Evolutionary conservation across 2,329 filamentous ascomycete genomes (phyloP), one percentile per base, ranked within the genome.

Genomic region (Fusarium liriodendri): DNA sequence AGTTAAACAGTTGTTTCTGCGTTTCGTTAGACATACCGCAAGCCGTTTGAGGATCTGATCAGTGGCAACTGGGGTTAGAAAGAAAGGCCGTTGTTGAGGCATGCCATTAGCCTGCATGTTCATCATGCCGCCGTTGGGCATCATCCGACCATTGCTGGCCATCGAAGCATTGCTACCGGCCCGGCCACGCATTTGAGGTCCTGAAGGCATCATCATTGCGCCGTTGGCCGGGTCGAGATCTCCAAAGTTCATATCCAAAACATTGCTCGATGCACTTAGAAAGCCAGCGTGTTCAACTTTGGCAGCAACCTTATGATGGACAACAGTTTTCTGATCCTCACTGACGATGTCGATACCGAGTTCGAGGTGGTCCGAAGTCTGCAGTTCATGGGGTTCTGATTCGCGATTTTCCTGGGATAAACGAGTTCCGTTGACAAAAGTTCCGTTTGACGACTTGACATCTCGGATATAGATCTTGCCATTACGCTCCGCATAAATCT

Each of bases 311-410:
- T 99, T 99, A 85, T 98, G 97, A 80, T 99, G 97, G 16, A 99
- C 95, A 32, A 99, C 95, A 0, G 95, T 98, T 85, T 98, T 98
- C 82, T 98, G 96, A 81, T 99, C 97, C 82, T 99, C 97, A 83
- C 95, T 98, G 61, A 99, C 96, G 79, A 99, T 99, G 80, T 99
- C 97, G 78, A 99, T 99, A 65, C 97, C 97, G 38, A 99, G 88
- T 81, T 99, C 97, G 62, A 99, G 86, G 72, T 97, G 94, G 80
- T 99, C 97, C 75, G 95, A 92, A 69, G 96, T 95, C 79, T 95
- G 93, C 37, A 99, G 86, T 80, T 98, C 96, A 80, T 98, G 95
- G 0, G 97, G 95, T 71, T 98, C 97, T 0, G 96, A 98, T 83
- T 99, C 97, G 77, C 95, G 91, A 79, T 98, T 99, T 82, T 99